Percentiles rank a stretch among this genome's conserved stretches.
These are phyloP conservation scores for Scedosporium boydii DNA, from an alignment of 2,329 filamentous ascomycete species.

Conservation along the genomic window DNA sequence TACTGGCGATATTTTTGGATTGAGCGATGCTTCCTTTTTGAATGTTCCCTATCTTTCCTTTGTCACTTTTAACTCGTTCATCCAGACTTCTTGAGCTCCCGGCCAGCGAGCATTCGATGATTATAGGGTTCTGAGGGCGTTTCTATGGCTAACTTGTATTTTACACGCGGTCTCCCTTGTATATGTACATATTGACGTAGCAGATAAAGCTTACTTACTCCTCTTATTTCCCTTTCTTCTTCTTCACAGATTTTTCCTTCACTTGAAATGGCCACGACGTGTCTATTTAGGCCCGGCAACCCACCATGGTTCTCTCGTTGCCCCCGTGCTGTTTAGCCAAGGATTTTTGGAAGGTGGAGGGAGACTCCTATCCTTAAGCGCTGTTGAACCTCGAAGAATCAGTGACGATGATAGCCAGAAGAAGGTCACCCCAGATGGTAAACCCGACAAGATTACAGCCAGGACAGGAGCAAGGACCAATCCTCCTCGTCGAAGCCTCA, in stretches of 20 bases:
- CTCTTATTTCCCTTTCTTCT: neutral
- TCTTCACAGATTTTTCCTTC: neutral
- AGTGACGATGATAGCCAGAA: conserved; percentile 18
- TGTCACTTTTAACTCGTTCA: conserved; percentile 10
- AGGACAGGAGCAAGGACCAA: conserved; percentile 22
- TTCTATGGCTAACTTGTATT: conserved; percentile 4
- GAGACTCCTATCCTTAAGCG: neutral
- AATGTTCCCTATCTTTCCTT: conserved; percentile 8
- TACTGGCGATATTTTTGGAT: conserved; percentile 76
- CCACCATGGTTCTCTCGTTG: neutral
- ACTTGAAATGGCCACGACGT: neutral
- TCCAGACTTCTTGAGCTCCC: conserved; percentile 16
- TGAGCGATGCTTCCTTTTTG: conserved; percentile 26
- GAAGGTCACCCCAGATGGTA: conserved; percentile 30
- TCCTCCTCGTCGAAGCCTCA: conserved; percentile 17
- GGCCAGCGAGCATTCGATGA: conserved; percentile 13
- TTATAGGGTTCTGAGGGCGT: conserved; percentile 1
- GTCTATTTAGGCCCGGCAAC: conserved; percentile 2
- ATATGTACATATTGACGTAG: neutral
- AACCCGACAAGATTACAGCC: conserved; percentile 22
- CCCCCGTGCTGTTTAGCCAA: neutral
- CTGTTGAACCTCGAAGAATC: neutral
- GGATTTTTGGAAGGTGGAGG: conserved; percentile 5
- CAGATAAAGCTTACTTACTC: neutral
- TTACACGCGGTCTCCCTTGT: conserved; percentile 12